phyloP scores from a whole-genome alignment of 2,329 filamentous ascomycete species.

The Zymoseptoria pseudotritici region DNA sequence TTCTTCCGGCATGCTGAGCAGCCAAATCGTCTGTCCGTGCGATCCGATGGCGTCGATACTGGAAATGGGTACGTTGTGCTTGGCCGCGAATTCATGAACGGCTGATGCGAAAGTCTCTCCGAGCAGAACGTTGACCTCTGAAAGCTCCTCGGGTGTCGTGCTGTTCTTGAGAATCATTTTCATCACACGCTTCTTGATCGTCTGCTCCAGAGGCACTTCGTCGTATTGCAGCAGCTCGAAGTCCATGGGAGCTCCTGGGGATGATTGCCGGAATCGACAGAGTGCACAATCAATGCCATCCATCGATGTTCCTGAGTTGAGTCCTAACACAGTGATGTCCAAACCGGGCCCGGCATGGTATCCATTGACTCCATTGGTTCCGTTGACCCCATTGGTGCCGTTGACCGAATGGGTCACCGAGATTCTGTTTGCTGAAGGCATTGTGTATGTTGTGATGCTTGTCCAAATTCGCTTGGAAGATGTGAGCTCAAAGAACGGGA shows the following conservation, averaged over 20 bases:
- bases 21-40: slow-evolving; percentile 54
- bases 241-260: slow-evolving; percentile 46
- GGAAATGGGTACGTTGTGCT: slow-evolving; percentile 36
- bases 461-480: too few relatives aligned
- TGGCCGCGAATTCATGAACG: slow-evolving; percentile 43
- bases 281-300: slow-evolving; percentile 54
- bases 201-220: slow-evolving; percentile 47
- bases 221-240: slow-evolving; percentile 51
- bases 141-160: slow-evolving; percentile 47
- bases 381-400: too few relatives aligned
- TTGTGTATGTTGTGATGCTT: too few relatives aligned
- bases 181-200: slow-evolving; percentile 51
- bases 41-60: slow-evolving; percentile 50
- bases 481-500: too few relatives aligned
- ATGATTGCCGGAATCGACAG: slow-evolving; percentile 49
- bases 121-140: slow-evolving; percentile 51
- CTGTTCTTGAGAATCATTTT: slow-evolving; percentile 49
- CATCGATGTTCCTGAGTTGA: slow-evolving; percentile 50
- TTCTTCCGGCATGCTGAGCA: slow-evolving; percentile 46
- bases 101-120: slow-evolving; percentile 51
- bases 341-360: slow-evolving; percentile 21
- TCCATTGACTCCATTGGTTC: not conserved
- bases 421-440: too few relatives aligned
- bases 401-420: too few relatives aligned
- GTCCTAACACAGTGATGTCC: slow-evolving; percentile 47